Base-by-base conservation (phyloP, 2,329 filamentous ascomycete genomes). In the Colletotrichum incanum region DNA sequence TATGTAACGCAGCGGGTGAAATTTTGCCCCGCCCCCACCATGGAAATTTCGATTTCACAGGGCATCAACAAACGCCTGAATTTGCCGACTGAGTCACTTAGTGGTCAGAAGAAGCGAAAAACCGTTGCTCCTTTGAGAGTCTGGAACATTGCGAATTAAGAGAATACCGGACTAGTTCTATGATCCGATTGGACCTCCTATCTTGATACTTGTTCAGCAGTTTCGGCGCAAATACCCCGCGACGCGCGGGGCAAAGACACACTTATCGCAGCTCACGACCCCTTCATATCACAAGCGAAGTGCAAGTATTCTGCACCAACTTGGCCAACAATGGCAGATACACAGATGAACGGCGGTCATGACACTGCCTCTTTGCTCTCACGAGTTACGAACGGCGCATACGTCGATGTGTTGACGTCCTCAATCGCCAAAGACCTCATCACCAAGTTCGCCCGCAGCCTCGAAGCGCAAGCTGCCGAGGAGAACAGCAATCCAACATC, bases 1-100 rank as follows among this genome's bases (percentile, higher is more conserved):
- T 75, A 74, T 67, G 73, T 75, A 74, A 75, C 1, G 26, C 11
- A 34, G 62, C 18, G 37, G 70, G 64, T 73, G 63, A 73, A 74
- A 68, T 68, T 60, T 68, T 74, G 73, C 74, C 74, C 74, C 73
- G 74, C 74, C 72, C 74, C 74, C 74, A 74, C 74, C 70, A 75
- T 74, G 62, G 70, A 68, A 67, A 71, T 74, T 74, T 74, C 67
- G 47, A 73, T 67, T 65, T 61, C 68, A 55, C 68, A 64, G 61
- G 71, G 67, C 66, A 55, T 31, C 59, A 65, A 71, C 50, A 58
- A 43, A 68, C n/a, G 34, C 50, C 20, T 41, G 16, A 59, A 72
- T 14, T 37, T 14, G 39, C 59, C 37, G 43, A n/a, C 50, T 65
- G 69, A 64, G 49, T 72, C 65, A 72, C 65, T 23, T 28, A 14